phyloP scores from a whole-genome alignment of 352 stramenopile species.

The Pseudoperonospora humuli region DNA sequence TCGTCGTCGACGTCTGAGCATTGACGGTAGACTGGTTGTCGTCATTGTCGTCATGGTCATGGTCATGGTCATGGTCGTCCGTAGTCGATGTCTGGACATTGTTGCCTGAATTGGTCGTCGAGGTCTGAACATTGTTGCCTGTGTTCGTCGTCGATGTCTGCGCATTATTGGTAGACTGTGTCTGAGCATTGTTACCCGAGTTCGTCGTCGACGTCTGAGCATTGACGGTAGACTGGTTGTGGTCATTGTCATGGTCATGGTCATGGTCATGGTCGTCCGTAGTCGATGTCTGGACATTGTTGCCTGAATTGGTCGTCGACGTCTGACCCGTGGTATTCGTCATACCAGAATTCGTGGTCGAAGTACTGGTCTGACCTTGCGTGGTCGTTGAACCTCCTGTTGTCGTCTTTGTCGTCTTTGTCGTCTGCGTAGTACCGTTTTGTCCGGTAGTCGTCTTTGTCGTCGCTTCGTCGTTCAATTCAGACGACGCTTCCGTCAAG shows the following conservation, averaged over 20 bases:
- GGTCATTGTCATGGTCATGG: conserved; percentile 5
- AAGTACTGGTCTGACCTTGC: neutral
- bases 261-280: conserved; percentile 11
- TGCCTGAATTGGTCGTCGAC: conserved; percentile 8
- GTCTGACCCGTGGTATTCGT: conserved; percentile 9
- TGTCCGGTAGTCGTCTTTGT: conserved; percentile 11
- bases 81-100: conserved; percentile 14
- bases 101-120: neutral
- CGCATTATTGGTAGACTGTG: too few species aligned
- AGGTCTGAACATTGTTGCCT: too few species aligned
- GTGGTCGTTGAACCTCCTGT: conserved; percentile 5
- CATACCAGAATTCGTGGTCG: conserved; percentile 2
- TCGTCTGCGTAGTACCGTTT: conserved; percentile 5
- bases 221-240: too few species aligned
- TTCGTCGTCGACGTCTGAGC: too few species aligned
- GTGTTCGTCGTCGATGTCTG: too few species aligned
- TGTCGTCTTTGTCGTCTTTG: conserved; percentile 14
- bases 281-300: too few species aligned
- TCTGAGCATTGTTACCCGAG: neutral
- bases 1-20: too few species aligned
- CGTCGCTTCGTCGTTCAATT: conserved; percentile 10
- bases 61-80: conserved; percentile 12
- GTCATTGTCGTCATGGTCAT: conserved; percentile 8
- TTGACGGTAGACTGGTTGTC: too few species aligned
- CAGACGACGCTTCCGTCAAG: conserved; percentile 17